Conservation (phyloP, 768 basidiomycete genomes). For the Hemileccinum rubropunctum region DNA sequence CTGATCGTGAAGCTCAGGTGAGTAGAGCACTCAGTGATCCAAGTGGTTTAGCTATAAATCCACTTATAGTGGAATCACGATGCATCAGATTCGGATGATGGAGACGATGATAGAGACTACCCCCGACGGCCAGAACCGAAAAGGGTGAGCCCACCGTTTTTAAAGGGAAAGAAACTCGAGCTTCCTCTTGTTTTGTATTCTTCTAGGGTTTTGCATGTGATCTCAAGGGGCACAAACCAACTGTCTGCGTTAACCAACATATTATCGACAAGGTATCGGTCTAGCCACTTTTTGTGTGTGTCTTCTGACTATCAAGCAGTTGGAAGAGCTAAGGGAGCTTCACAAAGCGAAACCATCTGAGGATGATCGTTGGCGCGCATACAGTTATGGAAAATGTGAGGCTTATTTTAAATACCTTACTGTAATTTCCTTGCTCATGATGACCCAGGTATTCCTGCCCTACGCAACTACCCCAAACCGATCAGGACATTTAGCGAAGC, state of each 20-base stretch:
- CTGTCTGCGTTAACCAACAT: slow-evolving; percentile 60
- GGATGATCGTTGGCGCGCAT: slow-evolving; percentile 68
- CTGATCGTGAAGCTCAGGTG: slow-evolving; percentile 44
- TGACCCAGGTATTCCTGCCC: slow-evolving; percentile 52
- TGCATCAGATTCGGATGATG: slow-evolving; percentile 36
- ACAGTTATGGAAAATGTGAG: slow-evolving; percentile 63
- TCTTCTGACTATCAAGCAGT: slow-evolving; percentile 35
- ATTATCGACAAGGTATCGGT: slow-evolving; percentile 64
- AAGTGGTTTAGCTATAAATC: neutral
- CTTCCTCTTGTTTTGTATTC: neutral
- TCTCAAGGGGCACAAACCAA: slow-evolving; percentile 35
- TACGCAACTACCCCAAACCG: slow-evolving; percentile 54
- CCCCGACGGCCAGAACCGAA: slow-evolving; percentile 22
- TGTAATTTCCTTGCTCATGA: slow-evolving; percentile 2
- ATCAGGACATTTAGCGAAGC: slow-evolving; percentile 63
- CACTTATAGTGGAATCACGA: slow-evolving; percentile 32
- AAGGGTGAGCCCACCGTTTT: slow-evolving; percentile 25
- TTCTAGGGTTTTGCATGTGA: slow-evolving; percentile 69
- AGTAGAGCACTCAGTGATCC: slow-evolving; percentile 7
- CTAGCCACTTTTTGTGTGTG: neutral
- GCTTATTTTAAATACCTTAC: slow-evolving; percentile 6
- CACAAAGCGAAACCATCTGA: slow-evolving; percentile 58
- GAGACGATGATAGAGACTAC: slow-evolving; percentile 20
- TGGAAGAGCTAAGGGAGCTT: slow-evolving; percentile 62
- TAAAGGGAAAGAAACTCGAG: neutral